A percentile compares a stretch with the other conserved stretches of the same genome.
Evolutionary conservation across 768 basidiomycete genomes (phyloP).

Genomic region (Dioszegia hungarica): DNA sequence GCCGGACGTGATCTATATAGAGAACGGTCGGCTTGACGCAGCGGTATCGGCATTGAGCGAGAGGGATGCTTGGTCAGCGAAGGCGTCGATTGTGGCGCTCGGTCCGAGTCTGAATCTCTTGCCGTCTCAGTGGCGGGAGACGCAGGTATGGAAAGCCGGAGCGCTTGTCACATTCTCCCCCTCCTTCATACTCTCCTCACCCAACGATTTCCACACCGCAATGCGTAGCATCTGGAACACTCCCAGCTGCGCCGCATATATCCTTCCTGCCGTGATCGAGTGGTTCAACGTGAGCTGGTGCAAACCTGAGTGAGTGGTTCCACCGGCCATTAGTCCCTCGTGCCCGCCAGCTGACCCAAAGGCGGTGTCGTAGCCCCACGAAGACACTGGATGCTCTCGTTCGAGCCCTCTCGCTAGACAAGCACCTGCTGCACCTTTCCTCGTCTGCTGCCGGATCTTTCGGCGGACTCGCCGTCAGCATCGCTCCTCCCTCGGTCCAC

Average conservation of each 20-base stretch:
- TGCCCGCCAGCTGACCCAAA: too few relatives aligned
- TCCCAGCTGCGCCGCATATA: conserved; percentile 25
- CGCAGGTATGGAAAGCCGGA: conserved; percentile 17
- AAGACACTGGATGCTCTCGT: conserved; percentile 19
- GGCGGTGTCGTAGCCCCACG: conserved; percentile 28
- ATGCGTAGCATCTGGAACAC: conserved; percentile 17
- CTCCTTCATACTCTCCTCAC: conserved; percentile 22
- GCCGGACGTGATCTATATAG: too few relatives aligned
- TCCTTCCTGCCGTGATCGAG: conserved; percentile 24
- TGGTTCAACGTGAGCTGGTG: conserved; percentile 19
- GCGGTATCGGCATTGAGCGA: too few relatives aligned
- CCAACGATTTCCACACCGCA: conserved; percentile 19
- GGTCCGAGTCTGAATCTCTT: conserved; percentile 13
- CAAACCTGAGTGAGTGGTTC: too few relatives aligned
- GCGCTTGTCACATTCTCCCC: conserved; percentile 37
- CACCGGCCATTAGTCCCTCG: too few relatives aligned
- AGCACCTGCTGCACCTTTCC: conserved; percentile 16
- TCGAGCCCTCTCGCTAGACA: conserved; percentile 17
- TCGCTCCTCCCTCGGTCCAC: conserved; percentile 22
- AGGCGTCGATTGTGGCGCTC: conserved; percentile 9
- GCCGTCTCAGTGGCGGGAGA: conserved; percentile 4
- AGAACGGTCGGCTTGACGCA: too few relatives aligned
- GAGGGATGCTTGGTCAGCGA: too few relatives aligned
- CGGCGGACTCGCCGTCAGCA: conserved; percentile 27
- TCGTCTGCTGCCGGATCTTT: conserved; percentile 14